Evolutionary conservation across 23 red algal species (phyloP), one percentile per base, ranked within the genome.

Genomic region (Gracilaria domingensis): DNA sequence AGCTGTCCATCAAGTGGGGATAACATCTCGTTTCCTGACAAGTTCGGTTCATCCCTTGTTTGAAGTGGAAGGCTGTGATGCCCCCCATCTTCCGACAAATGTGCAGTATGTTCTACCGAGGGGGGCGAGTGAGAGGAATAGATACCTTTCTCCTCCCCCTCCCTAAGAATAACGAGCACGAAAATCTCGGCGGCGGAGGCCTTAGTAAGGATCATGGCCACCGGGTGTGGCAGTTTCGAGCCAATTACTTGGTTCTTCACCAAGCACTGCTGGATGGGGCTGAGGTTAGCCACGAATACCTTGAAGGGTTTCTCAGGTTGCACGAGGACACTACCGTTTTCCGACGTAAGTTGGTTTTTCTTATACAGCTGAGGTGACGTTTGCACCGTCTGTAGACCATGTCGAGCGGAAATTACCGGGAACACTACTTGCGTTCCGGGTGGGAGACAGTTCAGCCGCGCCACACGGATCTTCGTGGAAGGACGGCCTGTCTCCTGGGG

Each of bases 161-260:
- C 57, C 49, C 21, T 42, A 54, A 8, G 49, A 29, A 21, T 40
- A 29, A 5, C 0, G 4, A 48, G 24, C 23, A 0, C 9, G 23
- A 49, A 24, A 49, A 42, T 0, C 65, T 59, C 40, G 0, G 60
- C 58, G 14, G 9, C 20, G 24, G 65, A 17, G 13, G 12, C n/a
- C 34, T 61, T 60, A 9, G 75, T 79, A 4, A 32, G 35, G 8
- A 6, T 23, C 1, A 79, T 49, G 2, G 45, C 50, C 4, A 9
- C 38, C 33, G 38, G 38, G 24, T 56, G 75, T 16, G 75, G 36
- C 32, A 79, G 36, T 30, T 51, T 4, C 1, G 75, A 29, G 25
- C 45, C 38, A 79, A 50, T 56, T 1, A 54, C 50, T 56, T 79
- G 75, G 11, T 24, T 79, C 50, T 79, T 79, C 33, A 79, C 75